Evolutionary conservation across 2,329 filamentous ascomycete species (phyloP).

Genomic region (Claviceps fusiformis): DNA sequence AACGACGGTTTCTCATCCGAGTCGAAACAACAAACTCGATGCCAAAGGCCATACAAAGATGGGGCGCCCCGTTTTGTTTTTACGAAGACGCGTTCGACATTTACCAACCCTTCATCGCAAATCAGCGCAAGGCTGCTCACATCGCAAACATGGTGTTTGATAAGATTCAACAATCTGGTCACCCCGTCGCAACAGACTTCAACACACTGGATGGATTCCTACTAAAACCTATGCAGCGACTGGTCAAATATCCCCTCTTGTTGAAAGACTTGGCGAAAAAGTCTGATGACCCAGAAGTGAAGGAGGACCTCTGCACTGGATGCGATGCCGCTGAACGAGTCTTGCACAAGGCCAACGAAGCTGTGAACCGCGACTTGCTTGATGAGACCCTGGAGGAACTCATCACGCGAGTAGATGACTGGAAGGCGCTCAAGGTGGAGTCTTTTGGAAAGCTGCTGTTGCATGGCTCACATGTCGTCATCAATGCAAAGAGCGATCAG

Average conservation of each 20-base stretch:
- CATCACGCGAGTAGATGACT: conserved; percentile 76
- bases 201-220: conserved; percentile 85
- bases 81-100: conserved; percentile 83
- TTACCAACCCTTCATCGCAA: conserved; percentile 94
- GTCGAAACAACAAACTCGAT: conserved; percentile 91
- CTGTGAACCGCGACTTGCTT: conserved; percentile 76
- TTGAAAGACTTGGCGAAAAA: conserved; percentile 86
- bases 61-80: conserved; percentile 80
- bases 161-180: conserved; percentile 65
- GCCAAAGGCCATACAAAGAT: conserved; percentile 64
- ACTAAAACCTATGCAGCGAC: conserved; percentile 88
- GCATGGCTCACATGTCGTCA: conserved; percentile 80
- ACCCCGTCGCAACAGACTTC: conserved; percentile 70
- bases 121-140: conserved; percentile 80
- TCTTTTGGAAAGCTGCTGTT: conserved; percentile 83
- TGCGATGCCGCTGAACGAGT: conserved; percentile 74
- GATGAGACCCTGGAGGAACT: conserved; percentile 75
- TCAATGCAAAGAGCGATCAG: conserved; percentile 78
- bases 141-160: conserved; percentile 77
- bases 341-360: conserved; percentile 74
- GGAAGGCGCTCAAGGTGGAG: conserved; percentile 85
- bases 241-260: conserved; percentile 88
- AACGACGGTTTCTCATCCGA: conserved; percentile 85
- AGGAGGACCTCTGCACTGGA: conserved; percentile 59
- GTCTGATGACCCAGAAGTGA: conserved; percentile 57